Base-by-base conservation (phyloP, 208 protist genomes). In the Leptomonas seymouri region DNA sequence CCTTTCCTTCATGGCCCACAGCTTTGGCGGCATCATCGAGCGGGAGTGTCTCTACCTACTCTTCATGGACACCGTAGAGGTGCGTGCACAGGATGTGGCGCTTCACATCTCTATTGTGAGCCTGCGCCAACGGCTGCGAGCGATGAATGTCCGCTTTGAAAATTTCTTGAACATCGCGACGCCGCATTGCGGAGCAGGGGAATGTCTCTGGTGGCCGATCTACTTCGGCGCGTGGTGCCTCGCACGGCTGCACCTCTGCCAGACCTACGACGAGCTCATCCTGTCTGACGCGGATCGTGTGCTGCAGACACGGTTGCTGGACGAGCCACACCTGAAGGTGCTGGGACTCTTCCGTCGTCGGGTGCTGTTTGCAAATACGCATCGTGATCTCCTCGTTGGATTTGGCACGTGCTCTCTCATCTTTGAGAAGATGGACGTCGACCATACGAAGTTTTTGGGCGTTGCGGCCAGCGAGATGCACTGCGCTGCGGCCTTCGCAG, bases 351-450 rank as follows among this genome's bases (percentile, higher is more conserved):
- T 93, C 68, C 81, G 79, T 2, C 71, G 76, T 31, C 81, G 87
- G 41, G 85, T 79, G 44, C 70, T 93, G 27, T 93, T 93, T 62
- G 81, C 84, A 11, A 93, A 93, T 70, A 86, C 80, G 1, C 77
- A 86, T 41, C 79, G 86, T n/a, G 87, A 93, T 70, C 55, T 92
- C 16, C 67, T 92, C 42, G 86, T 89, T 15, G 86, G 86, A 23
- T 92, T 92, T 44, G 75, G 78, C 49, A 87, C 86, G 18, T 73
- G 78, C 46, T 86, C 86, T 20, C 63, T 92, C 34, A 75, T 92
- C 51, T 92, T 77, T 44, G 78, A 86, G 39, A 76, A 57, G 18
- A 69, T 74, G 5, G 59, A 65, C 20, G 72, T 76, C 5, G 80
- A 88, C 58, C 75, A 78, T 56, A 83, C 78, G 20, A 75, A 74